These are phyloP conservation scores for Porcisia deanei DNA, from an alignment of 208 protist species.

Conservation along the genomic window DNA sequence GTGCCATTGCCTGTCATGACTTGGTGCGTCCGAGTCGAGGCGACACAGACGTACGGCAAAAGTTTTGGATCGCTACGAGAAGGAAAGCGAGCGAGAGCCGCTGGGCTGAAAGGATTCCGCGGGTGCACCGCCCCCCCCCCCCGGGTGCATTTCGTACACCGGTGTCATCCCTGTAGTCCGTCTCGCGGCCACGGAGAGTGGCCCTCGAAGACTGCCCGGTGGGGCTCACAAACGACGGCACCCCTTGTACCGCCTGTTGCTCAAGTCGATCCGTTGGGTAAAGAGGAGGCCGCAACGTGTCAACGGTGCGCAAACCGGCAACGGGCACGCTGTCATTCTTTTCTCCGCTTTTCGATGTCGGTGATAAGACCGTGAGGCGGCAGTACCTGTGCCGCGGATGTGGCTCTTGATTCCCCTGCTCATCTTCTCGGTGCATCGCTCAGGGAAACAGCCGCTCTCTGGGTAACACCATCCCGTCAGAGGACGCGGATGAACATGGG, in stretches of 20 bases:
- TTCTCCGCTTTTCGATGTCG: too few species aligned
- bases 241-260: neutral
- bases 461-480: neutral
- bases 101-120: too few species aligned
- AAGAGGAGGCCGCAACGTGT: constrained; percentile 16
- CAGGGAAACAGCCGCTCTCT: neutral
- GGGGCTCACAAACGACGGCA: constrained; percentile 21
- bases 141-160: neutral
- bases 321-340: neutral
- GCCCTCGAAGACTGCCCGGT: neutral
- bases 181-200: neutral
- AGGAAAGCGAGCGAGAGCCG: neutral
- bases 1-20: too few species aligned
- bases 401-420: neutral
- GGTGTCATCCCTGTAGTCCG: neutral
- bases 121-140: too few species aligned
- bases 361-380: neutral
- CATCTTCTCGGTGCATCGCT: neutral
- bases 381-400: neutral
- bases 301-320: constrained; percentile 5
- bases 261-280: constrained; percentile 5
- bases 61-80: neutral
- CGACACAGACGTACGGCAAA: neutral
- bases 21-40: too few species aligned
- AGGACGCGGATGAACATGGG: neutral